Conservation (phyloP, 441 rosid genomes). For the Aquilaria agallochum region DNA sequence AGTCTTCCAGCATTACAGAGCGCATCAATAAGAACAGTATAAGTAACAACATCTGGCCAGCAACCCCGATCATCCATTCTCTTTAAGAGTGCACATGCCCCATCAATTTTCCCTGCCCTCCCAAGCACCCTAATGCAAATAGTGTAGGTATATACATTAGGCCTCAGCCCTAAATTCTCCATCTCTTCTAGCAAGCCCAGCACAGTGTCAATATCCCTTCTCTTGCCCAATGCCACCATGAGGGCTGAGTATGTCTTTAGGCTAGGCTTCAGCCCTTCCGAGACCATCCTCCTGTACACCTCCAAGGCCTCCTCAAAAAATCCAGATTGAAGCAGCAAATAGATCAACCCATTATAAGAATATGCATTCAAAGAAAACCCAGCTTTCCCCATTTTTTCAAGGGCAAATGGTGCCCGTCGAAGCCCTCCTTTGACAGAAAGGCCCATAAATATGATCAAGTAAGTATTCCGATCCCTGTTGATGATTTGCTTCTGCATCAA, state of each 20-base stretch:
- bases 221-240: constrained; percentile 90
- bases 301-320: constrained; percentile 59
- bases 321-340: constrained; percentile 64
- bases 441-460: constrained; percentile 55
- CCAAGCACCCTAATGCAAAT: constrained; percentile 90
- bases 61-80: constrained; percentile 90
- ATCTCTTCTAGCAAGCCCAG: constrained; percentile 76
- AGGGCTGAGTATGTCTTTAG: constrained; percentile 92
- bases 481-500: constrained; percentile 83
- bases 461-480: constrained; percentile 59
- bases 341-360: constrained; percentile 80
- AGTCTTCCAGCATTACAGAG: constrained; percentile 74
- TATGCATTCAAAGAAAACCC: constrained; percentile 74
- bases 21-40: constrained; percentile 87
- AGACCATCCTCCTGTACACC: constrained; percentile 64
- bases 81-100: constrained; percentile 58
- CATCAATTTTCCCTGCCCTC: constrained; percentile 74
- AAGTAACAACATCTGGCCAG: constrained; percentile 85
- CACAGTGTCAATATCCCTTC: constrained; percentile 65
- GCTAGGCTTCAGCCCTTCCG: constrained; percentile 84
- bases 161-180: constrained; percentile 78
- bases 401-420: constrained; percentile 48
- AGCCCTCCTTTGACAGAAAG: constrained; percentile 66
- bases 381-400: constrained; percentile 56
- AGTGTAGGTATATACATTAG: constrained; percentile 83